Conservation (phyloP, 2,329 filamentous ascomycete genomes). For the Metarhizium guizhouense region DNA sequence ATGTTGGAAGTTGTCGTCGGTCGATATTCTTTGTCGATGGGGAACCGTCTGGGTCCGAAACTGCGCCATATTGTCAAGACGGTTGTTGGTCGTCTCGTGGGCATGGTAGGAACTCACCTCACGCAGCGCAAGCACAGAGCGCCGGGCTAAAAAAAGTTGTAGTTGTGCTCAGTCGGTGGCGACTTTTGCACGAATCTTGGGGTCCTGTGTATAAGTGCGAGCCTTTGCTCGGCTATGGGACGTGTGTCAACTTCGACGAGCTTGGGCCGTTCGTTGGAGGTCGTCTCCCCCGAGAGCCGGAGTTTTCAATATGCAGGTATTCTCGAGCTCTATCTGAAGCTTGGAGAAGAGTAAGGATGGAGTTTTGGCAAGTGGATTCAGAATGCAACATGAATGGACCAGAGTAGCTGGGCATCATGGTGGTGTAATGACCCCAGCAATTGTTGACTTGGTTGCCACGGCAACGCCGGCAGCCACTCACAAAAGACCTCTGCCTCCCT, state of each 20-base stretch:
- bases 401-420: constrained; percentile 12
- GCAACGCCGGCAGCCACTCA: constrained; percentile 16
- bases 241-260: constrained; percentile 9
- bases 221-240: constrained; percentile 23
- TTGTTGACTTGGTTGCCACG: constrained; percentile 25
- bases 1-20: constrained; percentile 38
- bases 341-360: constrained; percentile 7
- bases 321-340: constrained; percentile 1
- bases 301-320: constrained; percentile 4
- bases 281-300: constrained; percentile 9
- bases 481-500: not conserved
- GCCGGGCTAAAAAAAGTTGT: constrained; percentile 52
- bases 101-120: constrained; percentile 47
- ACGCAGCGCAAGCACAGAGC: constrained; percentile 75
- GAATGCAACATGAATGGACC: constrained; percentile 16
- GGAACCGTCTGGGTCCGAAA: constrained; percentile 40
- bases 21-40: constrained; percentile 37
- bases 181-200: constrained; percentile 24
- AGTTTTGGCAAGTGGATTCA: constrained; percentile 12
- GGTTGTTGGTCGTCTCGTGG: not conserved
- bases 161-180: constrained; percentile 40
- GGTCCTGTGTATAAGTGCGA: constrained; percentile 11
- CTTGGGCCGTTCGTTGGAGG: constrained; percentile 11
- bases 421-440: constrained; percentile 15
- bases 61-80: constrained; percentile 12